Evolutionary conservation across 805 yeast genomes (phyloP).

Genomic region (Sugiyamaella marilandica): DNA sequence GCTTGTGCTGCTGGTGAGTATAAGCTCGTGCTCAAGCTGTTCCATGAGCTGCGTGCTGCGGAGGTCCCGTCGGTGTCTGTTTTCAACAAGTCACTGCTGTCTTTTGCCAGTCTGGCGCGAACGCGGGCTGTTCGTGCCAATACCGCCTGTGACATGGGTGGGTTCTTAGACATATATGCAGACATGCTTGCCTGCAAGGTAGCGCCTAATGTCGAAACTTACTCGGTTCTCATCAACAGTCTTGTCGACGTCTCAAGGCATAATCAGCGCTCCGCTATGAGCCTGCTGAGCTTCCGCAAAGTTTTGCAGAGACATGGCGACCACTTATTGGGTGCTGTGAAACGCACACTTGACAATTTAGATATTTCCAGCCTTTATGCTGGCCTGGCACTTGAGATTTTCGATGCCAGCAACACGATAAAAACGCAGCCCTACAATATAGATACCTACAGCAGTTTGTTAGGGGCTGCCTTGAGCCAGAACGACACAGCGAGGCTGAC

Average conservation of each 20-base stretch:
- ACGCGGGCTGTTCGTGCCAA: neutral
- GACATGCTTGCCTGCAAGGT: conserved; percentile 23
- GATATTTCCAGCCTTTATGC: conserved; percentile 20
- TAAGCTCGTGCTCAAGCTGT: conserved; percentile 1
- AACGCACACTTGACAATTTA: conserved; percentile 6
- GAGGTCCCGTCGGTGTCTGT: neutral
- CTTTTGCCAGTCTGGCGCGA: neutral
- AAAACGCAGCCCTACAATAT: conserved; percentile 19
- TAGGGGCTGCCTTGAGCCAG: conserved; percentile 17
- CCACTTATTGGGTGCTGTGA: conserved; percentile 12
- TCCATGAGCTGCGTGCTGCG: neutral
- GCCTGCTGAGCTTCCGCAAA: neutral
- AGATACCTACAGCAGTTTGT: conserved; percentile 20
- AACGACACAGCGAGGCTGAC: conserved; percentile 8
- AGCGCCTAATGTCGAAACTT: conserved; percentile 27
- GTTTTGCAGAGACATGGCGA: conserved; percentile 5
- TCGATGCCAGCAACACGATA: conserved; percentile 27
- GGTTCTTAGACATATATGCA: conserved; percentile 28
- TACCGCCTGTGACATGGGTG: neutral
- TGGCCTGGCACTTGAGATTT: conserved; percentile 29
- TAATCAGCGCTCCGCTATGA: neutral
- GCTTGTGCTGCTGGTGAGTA: conserved; percentile 5
- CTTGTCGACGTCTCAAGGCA: conserved; percentile 16
- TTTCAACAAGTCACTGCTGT: conserved; percentile 1
- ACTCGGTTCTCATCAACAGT: conserved; percentile 24